A percentile compares a stretch with the other conserved stretches of the same genome.
These are phyloP conservation scores for Candida coleopterorum DNA, from an alignment of 805 yeast species.

Conservation along the genomic window DNA sequence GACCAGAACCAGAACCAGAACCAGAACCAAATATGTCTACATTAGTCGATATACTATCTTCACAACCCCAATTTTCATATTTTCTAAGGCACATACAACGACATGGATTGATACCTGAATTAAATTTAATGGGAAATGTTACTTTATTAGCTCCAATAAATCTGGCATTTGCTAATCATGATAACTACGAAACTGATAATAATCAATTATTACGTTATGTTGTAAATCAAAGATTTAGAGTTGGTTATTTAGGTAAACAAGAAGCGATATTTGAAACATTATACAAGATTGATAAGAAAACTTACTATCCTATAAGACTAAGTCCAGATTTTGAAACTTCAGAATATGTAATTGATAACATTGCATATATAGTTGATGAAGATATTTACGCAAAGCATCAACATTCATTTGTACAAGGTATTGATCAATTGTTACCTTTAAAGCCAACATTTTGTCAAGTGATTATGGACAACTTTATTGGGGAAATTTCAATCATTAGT, in stretches of 20 bases:
- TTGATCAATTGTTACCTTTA: constrained; percentile 41
- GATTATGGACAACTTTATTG: constrained; percentile 16
- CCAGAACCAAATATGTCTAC: constrained; percentile 38
- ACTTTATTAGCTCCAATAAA: constrained; percentile 81
- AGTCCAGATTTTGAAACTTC: constrained; percentile 21
- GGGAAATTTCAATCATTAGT: constrained; percentile 21
- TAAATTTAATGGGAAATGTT: constrained; percentile 57
- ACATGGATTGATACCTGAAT: constrained; percentile 54
- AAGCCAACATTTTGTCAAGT: constrained; percentile 33
- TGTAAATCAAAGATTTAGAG: constrained; percentile 27
- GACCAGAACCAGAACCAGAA: constrained; percentile 6
- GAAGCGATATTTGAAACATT: constrained; percentile 29
- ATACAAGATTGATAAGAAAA: constrained; percentile 13
- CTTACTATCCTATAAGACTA: constrained; percentile 19
- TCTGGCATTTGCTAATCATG: constrained; percentile 53
- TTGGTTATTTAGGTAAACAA: constrained; percentile 22
- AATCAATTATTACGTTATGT: constrained; percentile 25
- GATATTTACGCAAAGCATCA: constrained; percentile 59
- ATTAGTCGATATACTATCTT: constrained; percentile 65
- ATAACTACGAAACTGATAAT: constrained; percentile 6
- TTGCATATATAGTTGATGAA: constrained; percentile 48
- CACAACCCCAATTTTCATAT: constrained; percentile 61
- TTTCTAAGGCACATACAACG: constrained; percentile 59
- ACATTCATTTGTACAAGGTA: constrained; percentile 63
- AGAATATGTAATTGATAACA: constrained; percentile 38